Conservation (phyloP, 2,329 filamentous ascomycete genomes). For the Cadophora sp. region DNA sequence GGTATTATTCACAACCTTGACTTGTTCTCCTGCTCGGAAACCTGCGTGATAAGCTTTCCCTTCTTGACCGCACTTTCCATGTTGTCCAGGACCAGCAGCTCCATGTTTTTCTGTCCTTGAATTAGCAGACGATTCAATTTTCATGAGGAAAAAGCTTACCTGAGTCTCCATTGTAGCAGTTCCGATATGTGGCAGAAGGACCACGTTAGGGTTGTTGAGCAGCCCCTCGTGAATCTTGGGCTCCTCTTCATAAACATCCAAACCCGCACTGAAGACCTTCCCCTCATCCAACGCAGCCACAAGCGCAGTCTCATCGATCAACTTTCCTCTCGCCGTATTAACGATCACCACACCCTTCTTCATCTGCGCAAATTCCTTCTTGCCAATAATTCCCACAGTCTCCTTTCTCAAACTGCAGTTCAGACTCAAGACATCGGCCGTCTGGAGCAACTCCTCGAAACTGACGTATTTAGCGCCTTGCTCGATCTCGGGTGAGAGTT, state of each 20-base stretch:
- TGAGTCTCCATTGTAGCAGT: constrained; percentile 72
- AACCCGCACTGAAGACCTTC: constrained; percentile 71
- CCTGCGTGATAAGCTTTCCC: constrained; percentile 68
- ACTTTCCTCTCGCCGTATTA: constrained; percentile 80
- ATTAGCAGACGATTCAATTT: constrained; percentile 15
- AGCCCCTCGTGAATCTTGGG: constrained; percentile 76
- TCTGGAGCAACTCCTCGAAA: constrained; percentile 73
- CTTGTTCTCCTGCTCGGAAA: constrained; percentile 67
- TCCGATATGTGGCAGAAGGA: constrained; percentile 84
- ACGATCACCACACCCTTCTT: constrained; percentile 79
- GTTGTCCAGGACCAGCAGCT: constrained; percentile 77
- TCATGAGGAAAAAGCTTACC: constrained; percentile 28
- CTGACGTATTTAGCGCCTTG: constrained; percentile 67
- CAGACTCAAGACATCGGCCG: constrained; percentile 78
- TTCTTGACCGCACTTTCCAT: constrained; percentile 66
- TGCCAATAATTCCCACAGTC: constrained; percentile 75
- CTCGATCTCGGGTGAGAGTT: constrained; percentile 60
- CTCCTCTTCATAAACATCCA: constrained; percentile 85
- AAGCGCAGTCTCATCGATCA: constrained; percentile 80
- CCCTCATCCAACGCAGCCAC: constrained; percentile 73
- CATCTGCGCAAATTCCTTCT: constrained; percentile 74
- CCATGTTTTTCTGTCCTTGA: constrained; percentile 63
- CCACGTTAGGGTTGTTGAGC: constrained; percentile 71
- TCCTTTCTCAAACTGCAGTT: constrained; percentile 74
- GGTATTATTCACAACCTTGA: constrained; percentile 15